Evolutionary conservation across 352 stramenopile species (phyloP).

Genomic region (Phytophthora lateralis): DNA sequence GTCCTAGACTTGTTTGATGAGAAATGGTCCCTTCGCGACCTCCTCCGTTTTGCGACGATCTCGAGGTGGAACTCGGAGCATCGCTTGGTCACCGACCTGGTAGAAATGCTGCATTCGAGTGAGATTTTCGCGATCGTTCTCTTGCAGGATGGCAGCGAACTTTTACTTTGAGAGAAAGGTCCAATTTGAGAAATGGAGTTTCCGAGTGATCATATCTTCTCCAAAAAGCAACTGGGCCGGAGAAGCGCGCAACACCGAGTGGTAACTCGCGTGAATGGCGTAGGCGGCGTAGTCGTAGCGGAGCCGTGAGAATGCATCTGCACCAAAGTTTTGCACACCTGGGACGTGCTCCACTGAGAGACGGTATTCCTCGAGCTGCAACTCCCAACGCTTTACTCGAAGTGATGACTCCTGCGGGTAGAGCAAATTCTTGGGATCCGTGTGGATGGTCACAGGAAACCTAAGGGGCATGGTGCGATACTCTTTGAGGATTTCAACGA

Average conservation of each 20-base stretch:
- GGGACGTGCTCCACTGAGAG: not conserved
- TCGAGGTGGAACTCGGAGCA: conserved; percentile 2
- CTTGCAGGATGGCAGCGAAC: conserved; percentile 12
- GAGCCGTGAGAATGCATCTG: conserved; percentile 3
- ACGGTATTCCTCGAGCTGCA: conserved; percentile 3
- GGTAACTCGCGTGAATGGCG: conserved; percentile 10
- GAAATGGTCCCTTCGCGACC: conserved; percentile 9
- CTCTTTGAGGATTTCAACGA: conserved; percentile 1
- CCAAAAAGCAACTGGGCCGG: conserved; percentile 13
- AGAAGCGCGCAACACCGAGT: conserved; percentile 4
- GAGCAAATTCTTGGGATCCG: not conserved
- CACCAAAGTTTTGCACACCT: not conserved
- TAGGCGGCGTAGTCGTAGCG: conserved; percentile 12
- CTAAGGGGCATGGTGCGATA: conserved; percentile 2
- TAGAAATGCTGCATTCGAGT: conserved; percentile 16
- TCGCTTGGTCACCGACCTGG: conserved; percentile 5
- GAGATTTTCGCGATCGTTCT: conserved; percentile 14
- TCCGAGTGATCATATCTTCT: conserved; percentile 6
- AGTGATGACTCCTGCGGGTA: not conserved
- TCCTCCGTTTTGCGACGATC: not conserved
- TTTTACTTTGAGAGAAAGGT: conserved; percentile 15
- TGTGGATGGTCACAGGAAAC: not conserved
- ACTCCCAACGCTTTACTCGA: not conserved
- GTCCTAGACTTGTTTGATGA: conserved; percentile 11
- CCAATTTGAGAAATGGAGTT: conserved; percentile 14